phyloP scores from a whole-genome alignment of 306 rosid genomes.

The Medicago arabica region DNA sequence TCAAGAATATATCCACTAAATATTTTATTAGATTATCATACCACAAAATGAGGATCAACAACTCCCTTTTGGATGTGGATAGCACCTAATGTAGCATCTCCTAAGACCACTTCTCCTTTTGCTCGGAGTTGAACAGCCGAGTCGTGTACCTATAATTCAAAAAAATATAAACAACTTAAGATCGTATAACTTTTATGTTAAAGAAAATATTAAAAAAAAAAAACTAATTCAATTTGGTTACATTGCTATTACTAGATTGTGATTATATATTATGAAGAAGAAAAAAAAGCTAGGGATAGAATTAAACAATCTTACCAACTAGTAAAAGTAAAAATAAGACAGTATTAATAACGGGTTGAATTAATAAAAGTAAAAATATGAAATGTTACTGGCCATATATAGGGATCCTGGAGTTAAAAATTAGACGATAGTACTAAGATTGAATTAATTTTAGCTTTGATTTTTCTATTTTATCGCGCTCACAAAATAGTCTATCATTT shows the following conservation, averaged over 20 bases:
- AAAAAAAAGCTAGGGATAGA: no score
- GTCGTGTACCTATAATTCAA: conserved; percentile 3
- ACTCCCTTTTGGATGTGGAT: conserved; percentile 34
- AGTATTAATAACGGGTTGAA: no score
- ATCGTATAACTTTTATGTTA: no score
- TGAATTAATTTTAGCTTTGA: no score
- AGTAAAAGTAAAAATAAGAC: background rate
- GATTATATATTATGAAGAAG: background rate
- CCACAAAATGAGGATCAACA: conserved; percentile 39
- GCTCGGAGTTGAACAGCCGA: conserved; percentile 38
- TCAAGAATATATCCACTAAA: background rate
- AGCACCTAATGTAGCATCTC: conserved; percentile 2
- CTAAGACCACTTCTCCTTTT: conserved; percentile 20
- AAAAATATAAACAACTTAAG: background rate
- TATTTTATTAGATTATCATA: background rate
- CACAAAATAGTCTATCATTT: no score
- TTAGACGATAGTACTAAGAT: no score
- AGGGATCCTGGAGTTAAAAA: no score
- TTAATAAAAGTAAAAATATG: no score
- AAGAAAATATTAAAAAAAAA: background rate
- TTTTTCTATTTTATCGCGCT: no score
- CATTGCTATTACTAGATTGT: background rate
- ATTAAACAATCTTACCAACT: background rate
- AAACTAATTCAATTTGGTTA: background rate
- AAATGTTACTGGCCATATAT: no score